Percentiles rank a stretch among this genome's conserved stretches.
Evolutionary conservation across 169 alveolate genomes (phyloP).

Genomic region (Amoebophrya sp.): DNA sequence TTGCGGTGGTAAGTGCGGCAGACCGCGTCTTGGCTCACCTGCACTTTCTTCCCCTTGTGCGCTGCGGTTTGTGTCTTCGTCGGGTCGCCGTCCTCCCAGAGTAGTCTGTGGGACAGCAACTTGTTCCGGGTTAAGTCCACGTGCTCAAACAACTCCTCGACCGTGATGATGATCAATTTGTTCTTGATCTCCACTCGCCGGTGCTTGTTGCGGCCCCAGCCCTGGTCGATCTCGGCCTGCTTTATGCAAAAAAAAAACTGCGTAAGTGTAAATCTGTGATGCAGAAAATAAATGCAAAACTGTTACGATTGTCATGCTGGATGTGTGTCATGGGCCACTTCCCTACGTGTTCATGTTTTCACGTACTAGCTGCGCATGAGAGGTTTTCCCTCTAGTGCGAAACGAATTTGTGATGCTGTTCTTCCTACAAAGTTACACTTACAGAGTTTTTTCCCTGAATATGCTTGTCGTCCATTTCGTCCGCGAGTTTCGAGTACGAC

Average conservation of each 20-base stretch:
- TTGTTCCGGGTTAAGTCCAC: not conserved
- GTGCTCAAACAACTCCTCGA: not conserved
- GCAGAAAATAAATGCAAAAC: too few relatives aligned
- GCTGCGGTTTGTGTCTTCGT: not conserved
- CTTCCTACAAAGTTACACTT: too few relatives aligned
- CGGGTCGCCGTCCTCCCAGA: not conserved
- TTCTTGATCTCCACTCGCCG: not conserved
- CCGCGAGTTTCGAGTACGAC: not conserved
- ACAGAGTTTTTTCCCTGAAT: not conserved
- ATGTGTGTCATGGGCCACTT: too few relatives aligned
- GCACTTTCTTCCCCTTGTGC: not conserved
- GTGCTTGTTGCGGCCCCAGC: constrained; percentile 8
- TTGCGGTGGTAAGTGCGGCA: not conserved
- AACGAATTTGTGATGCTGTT: too few relatives aligned
- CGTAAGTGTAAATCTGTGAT: too few relatives aligned
- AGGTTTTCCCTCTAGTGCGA: too few relatives aligned
- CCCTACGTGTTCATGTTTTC: too few relatives aligned
- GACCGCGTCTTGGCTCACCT: not conserved
- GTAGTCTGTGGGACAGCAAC: not conserved
- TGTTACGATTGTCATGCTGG: too few relatives aligned
- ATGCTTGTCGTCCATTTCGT: not conserved
- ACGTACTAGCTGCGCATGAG: too few relatives aligned
- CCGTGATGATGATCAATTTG: not conserved
- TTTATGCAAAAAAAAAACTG: too few relatives aligned
- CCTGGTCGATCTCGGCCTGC: too few relatives aligned